Percentiles rank a stretch among this genome's conserved stretches.
Evolutionary conservation across 2,329 filamentous ascomycete species (phyloP).

Genomic region (Rutstroemia sp.): DNA sequence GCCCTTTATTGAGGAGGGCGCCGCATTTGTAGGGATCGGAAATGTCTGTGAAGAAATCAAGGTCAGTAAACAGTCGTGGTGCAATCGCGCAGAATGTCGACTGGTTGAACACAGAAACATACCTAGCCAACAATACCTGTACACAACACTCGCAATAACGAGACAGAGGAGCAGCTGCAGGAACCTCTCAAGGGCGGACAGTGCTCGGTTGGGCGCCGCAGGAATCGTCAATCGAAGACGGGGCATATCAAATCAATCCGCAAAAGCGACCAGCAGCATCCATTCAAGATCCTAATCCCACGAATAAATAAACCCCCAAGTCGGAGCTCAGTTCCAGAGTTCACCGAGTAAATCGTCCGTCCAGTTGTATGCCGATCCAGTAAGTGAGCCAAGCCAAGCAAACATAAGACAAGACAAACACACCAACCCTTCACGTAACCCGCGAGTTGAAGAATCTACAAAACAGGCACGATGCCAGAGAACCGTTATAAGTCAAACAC

Average conservation of each 20-base stretch:
- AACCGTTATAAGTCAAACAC: no score
- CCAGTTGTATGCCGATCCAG: no score
- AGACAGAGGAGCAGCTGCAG: conserved; percentile 19
- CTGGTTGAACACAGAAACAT: not conserved
- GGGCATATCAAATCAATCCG: not conserved
- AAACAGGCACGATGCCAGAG: no score
- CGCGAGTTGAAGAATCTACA: no score
- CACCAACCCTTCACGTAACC: no score
- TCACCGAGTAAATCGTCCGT: no score
- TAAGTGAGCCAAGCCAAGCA: no score
- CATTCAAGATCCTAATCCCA: no score
- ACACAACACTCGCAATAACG: conserved; percentile 20
- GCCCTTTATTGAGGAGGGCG: conserved; percentile 42
- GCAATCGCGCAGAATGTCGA: no score
- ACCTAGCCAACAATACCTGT: conserved; percentile 28
- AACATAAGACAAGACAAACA: no score
- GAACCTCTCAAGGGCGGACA: conserved; percentile 10
- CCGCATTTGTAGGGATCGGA: conserved; percentile 47
- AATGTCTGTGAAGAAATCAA: conserved; percentile 16
- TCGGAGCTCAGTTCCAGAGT: not conserved
- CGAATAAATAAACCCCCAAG: not conserved
- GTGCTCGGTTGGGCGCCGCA: conserved; percentile 1
- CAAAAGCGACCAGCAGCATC: not conserved
- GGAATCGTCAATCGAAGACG: conserved; percentile 6
- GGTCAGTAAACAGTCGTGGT: not conserved